Evolutionary conservation across 1,284 basidiomycete species (phyloP).

Genomic region (Melampsora americana): DNA sequence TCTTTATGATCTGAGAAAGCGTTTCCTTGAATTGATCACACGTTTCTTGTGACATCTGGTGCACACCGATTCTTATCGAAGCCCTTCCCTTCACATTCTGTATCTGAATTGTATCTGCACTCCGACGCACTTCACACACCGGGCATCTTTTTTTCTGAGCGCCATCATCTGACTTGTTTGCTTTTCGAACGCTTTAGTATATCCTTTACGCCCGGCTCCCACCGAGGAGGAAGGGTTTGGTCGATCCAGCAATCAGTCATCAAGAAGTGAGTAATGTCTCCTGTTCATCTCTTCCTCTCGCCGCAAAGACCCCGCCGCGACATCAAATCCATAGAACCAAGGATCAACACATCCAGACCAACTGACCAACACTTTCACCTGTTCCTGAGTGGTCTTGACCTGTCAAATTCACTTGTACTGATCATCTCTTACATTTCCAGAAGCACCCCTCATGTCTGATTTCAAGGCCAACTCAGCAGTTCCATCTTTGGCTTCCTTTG

Average conservation of each 20-base stretch:
- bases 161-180: not conserved
- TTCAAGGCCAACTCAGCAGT: not conserved
- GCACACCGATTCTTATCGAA: not conserved
- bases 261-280: not conserved
- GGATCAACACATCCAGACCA: not conserved
- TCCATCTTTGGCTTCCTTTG: constrained; percentile 3
- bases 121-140: not conserved
- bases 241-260: not conserved
- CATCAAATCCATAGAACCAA: not conserved
- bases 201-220: not conserved
- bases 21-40: not conserved
- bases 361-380: not conserved
- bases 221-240: constrained; percentile 4
- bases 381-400: not conserved
- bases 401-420: not conserved
- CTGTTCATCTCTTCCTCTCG: not conserved
- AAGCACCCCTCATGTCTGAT: not conserved
- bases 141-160: not conserved
- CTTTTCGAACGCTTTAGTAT: not conserved
- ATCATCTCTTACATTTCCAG: not conserved
- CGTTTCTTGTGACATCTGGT: not conserved
- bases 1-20: not conserved
- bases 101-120: not conserved
- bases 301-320: not conserved
- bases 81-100: constrained; percentile 3